Conservation (phyloP, 1,284 basidiomycete species). For the Marasmius oreades region DNA sequence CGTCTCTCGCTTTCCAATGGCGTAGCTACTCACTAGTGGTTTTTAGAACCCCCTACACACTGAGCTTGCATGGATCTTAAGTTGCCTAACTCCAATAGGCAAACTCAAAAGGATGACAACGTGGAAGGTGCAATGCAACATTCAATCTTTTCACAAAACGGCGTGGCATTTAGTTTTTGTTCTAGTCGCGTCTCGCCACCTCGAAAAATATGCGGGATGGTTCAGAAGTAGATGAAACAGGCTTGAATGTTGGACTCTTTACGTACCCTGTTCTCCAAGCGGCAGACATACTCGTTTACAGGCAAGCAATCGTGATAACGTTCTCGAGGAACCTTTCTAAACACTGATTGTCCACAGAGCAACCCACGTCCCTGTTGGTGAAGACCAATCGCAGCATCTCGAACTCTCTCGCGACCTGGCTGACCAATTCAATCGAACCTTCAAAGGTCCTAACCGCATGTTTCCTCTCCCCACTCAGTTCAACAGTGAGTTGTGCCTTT, state of each 20-base stretch:
- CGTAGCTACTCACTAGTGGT: conserved; percentile 1
- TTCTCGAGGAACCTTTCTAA: not conserved
- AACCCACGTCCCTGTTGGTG: conserved; percentile 93
- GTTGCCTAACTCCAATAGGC: conserved; percentile 82
- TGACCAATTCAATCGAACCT: conserved; percentile 77
- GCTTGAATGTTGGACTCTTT: conserved; percentile 82
- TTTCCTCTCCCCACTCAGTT: conserved; percentile 77
- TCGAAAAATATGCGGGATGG: conserved; percentile 72
- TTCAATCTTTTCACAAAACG: not conserved
- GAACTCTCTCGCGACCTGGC: conserved; percentile 86
- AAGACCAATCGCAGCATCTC: conserved; percentile 93
- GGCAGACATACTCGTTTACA: conserved; percentile 88
- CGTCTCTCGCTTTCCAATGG: conserved; percentile 22
- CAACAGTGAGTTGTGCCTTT: conserved; percentile 54
- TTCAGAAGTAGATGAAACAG: conserved; percentile 76
- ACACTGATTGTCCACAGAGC: conserved; percentile 45
- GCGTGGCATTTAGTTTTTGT: not conserved
- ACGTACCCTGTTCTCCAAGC: conserved; percentile 94
- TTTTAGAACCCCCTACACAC: conserved; percentile 77
- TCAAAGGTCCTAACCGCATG: conserved; percentile 39
- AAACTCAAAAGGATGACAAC: conserved; percentile 89
- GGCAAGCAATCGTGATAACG: conserved; percentile 37
- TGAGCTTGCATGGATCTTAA: conserved; percentile 91
- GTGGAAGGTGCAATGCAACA: conserved; percentile 72
- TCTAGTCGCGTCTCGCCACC: conserved; percentile 71